Conservation (phyloP, 129 eudicot genomes). For the Chrysanthemum makinoi region DNA sequence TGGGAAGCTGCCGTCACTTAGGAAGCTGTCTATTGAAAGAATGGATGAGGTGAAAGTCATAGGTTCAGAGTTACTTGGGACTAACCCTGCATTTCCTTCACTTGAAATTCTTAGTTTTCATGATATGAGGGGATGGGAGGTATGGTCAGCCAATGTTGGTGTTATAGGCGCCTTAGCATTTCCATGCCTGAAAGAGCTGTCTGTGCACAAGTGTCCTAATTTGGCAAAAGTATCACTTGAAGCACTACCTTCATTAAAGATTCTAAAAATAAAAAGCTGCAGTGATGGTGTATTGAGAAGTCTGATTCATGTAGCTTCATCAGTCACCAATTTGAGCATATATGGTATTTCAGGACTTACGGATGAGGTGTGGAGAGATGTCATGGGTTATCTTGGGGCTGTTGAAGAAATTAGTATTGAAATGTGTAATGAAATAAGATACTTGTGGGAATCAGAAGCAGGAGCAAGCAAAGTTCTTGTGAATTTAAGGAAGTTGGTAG, state of each 20-base stretch:
- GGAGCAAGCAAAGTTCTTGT: background rate
- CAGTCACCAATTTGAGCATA: background rate
- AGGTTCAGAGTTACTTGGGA: background rate
- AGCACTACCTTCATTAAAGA: background rate
- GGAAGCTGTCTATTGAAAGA: background rate
- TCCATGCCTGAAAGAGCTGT: constrained; percentile 4
- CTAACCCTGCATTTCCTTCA: background rate
- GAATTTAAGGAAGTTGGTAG: no score
- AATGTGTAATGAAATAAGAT: constrained; percentile 5
- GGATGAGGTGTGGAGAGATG: constrained; percentile 6
- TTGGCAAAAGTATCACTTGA: constrained; percentile 7
- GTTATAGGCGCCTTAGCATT: background rate
- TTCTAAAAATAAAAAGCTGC: background rate
- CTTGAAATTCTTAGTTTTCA: background rate
- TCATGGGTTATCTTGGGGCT: background rate
- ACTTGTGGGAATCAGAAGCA: background rate
- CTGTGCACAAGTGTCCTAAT: background rate
- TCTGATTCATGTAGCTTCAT: constrained; percentile 1
- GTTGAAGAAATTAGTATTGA: background rate
- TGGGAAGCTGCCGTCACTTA: background rate
- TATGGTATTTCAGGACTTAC: background rate
- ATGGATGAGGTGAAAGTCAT: background rate
- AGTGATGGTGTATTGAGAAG: constrained; percentile 4
- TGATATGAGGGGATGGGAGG: background rate
- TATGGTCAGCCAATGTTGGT: background rate